Evolutionary conservation across 345 rosid species (phyloP).

Genomic region (Erodium maritimum): DNA sequence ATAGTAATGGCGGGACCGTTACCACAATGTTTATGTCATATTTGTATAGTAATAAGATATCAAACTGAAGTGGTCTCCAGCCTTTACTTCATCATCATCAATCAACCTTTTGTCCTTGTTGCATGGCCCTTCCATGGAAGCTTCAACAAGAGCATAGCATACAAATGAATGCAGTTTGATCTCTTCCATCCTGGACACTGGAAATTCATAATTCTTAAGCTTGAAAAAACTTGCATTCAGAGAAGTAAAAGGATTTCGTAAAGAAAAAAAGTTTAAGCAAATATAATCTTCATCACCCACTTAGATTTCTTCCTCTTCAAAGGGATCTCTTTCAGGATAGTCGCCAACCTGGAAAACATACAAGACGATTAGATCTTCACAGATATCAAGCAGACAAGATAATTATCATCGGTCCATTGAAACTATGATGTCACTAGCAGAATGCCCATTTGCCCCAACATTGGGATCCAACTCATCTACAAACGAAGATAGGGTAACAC

Average conservation of each 20-base stretch:
- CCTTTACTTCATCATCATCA: not conserved
- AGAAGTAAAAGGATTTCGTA: no score
- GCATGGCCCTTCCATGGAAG: not conserved
- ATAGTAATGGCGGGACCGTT: no score
- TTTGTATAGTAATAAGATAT: no score
- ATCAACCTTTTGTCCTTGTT: not conserved
- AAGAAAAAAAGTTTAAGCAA: not conserved
- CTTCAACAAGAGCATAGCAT: not conserved
- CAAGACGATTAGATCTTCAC: no score
- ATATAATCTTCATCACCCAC: not conserved
- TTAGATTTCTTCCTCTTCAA: slow-evolving; percentile 76
- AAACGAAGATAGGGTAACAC: not conserved
- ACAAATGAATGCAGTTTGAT: not conserved
- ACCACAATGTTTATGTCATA: not conserved
- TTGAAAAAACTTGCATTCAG: no score
- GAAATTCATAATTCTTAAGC: not conserved
- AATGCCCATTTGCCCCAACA: not conserved
- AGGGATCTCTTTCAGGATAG: slow-evolving; percentile 74
- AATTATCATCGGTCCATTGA: not conserved
- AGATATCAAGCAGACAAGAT: no score
- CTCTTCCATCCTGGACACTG: not conserved
- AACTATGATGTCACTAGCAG: not conserved
- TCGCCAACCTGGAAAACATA: slow-evolving; percentile 60
- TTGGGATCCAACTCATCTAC: not conserved
- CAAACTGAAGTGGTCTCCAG: not conserved